These are phyloP conservation scores for Casuarina cunninghamiana DNA, from an alignment of 306 rosid genomes.

Conservation along the genomic window DNA sequence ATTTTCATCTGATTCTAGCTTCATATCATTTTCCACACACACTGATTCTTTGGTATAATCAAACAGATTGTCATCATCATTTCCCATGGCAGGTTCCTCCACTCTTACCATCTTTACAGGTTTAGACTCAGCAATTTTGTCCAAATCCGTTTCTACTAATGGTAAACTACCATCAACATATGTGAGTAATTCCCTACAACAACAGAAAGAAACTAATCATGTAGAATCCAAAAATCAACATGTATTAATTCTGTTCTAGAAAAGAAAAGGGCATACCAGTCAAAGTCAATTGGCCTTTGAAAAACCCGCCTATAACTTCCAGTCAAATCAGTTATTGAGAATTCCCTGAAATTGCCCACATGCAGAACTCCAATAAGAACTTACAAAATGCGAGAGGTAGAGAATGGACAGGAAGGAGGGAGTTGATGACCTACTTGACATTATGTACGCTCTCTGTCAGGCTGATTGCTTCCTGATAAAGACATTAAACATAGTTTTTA, in stretches of 20 bases:
- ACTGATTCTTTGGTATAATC: slow-evolving; percentile 39
- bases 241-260: not conserved
- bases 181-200: slow-evolving; percentile 71
- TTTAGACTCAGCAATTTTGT: slow-evolving; percentile 51
- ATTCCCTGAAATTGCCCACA: slow-evolving; percentile 57
- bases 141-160: slow-evolving; percentile 82
- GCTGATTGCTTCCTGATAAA: slow-evolving; percentile 71
- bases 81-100: slow-evolving; percentile 34
- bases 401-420: not conserved
- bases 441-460: slow-evolving; percentile 62
- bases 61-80: slow-evolving; percentile 29
- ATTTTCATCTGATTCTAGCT: slow-evolving; percentile 31
- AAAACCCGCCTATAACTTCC: slow-evolving; percentile 90
- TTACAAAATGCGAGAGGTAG: slow-evolving; percentile 12
- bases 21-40: slow-evolving; percentile 32
- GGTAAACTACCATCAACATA: slow-evolving; percentile 64
- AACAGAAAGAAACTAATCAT: slow-evolving; percentile 18
- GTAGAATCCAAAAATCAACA: not conserved
- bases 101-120: slow-evolving; percentile 25
- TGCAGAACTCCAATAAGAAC: slow-evolving; percentile 14
- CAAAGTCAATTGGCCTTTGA: slow-evolving; percentile 75
- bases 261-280: slow-evolving; percentile 51
- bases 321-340: slow-evolving; percentile 81
- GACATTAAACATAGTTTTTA: not conserved
- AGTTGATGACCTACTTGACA: slow-evolving; percentile 58